phyloP scores from a whole-genome alignment of 2,329 filamentous ascomycete species.

The Passalora sequoiae region DNA sequence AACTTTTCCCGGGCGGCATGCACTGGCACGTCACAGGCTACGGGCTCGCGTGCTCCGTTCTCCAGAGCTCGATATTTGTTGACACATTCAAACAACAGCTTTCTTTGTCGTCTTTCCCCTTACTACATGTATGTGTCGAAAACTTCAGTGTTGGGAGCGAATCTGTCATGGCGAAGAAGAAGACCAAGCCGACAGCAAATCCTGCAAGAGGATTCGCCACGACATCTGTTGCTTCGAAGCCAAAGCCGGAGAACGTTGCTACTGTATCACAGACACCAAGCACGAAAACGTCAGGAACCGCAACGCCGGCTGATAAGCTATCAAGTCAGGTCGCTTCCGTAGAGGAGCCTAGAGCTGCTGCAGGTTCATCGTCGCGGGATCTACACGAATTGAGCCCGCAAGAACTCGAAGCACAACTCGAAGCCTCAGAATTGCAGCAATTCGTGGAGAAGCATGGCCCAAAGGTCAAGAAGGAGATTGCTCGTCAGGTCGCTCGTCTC shows the following conservation, averaged over 20 bases:
- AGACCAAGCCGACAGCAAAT: conserved; percentile 84
- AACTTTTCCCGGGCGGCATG: no score
- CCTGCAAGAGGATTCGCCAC: conserved; percentile 91
- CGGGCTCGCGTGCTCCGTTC: neutral
- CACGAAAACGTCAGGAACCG: conserved; percentile 25
- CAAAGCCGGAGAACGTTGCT: conserved; percentile 46
- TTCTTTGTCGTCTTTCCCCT: no score
- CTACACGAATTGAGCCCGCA: conserved; percentile 66
- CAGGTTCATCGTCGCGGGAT: conserved; percentile 25
- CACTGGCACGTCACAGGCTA: neutral
- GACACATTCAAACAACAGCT: no score
- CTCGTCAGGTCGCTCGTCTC: conserved; percentile 68
- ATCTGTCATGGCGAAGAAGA: conserved; percentile 62
- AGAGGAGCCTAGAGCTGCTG: conserved; percentile 13
- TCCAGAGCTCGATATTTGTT: neutral
- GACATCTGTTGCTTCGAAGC: conserved; percentile 71
- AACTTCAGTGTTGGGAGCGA: no score
- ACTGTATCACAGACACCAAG: conserved; percentile 26
- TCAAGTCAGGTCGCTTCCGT: conserved; percentile 23
- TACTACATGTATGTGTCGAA: no score
- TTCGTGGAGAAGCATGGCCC: conserved; percentile 77
- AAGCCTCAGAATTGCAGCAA: conserved; percentile 82
- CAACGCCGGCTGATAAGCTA: conserved; percentile 26
- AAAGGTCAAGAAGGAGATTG: conserved; percentile 73
- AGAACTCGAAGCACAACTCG: conserved; percentile 82